Percentiles rank a stretch among this genome's conserved stretches.
These are phyloP conservation scores for Silene latifolia DNA, from an alignment of 148 eudicot genomes.

Conservation along the genomic window DNA sequence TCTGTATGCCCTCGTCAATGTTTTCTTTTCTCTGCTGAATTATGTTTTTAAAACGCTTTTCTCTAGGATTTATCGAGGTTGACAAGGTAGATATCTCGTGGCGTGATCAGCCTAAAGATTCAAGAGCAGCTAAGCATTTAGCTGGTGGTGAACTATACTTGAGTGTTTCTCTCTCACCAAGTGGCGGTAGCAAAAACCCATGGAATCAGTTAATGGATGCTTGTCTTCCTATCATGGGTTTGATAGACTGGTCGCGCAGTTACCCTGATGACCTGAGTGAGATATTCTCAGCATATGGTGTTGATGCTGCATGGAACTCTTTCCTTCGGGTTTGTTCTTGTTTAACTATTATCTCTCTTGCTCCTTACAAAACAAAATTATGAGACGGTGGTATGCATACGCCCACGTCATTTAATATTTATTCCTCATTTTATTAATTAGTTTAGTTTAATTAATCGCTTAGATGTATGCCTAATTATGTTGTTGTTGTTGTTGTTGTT, in stretches of 20 bases:
- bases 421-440: too few relatives aligned
- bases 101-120: constrained; percentile 47
- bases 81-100: constrained; percentile 82
- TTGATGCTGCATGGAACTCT: constrained; percentile 64
- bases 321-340: constrained; percentile 55
- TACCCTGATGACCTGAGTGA: constrained; percentile 85
- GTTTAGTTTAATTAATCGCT: too few relatives aligned
- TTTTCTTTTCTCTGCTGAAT: neutral
- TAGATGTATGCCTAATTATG: too few relatives aligned
- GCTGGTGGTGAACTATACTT: constrained; percentile 59
- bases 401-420: too few relatives aligned
- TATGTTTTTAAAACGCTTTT: neutral
- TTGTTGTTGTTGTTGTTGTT: too few relatives aligned
- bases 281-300: constrained; percentile 47
- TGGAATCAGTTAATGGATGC: constrained; percentile 61
- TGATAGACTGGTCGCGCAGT: constrained; percentile 92
- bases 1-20: constrained; percentile 1
- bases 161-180: constrained; percentile 52
- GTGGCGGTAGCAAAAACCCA: constrained; percentile 36
- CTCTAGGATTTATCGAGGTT: constrained; percentile 61
- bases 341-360: constrained; percentile 11
- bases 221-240: constrained; percentile 66
- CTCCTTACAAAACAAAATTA: neutral
- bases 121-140: constrained; percentile 27
- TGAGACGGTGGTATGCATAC: neutral